Base-by-base conservation (phyloP, 331 rosid genomes). In the Pyracantha coccinea region DNA sequence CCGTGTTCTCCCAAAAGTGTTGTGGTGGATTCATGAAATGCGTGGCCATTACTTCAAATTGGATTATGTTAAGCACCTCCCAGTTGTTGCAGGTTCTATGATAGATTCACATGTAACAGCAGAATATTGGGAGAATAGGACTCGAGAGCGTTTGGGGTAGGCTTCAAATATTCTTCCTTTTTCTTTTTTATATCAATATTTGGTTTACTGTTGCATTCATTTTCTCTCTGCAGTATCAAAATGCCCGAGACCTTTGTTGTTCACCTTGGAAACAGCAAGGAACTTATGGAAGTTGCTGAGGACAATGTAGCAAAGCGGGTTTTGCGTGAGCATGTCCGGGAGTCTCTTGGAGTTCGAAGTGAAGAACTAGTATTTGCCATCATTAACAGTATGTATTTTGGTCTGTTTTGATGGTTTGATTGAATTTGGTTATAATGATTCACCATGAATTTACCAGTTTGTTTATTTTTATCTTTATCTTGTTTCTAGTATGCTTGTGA, bases 21-120 rank as follows among this genome's bases (percentile, higher is more conserved):
- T 80, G 68, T 80, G 84, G 84, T 80, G 84, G 84, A 80, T 80
- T 57, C 84, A 80, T 75, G 84, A 80, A 55, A 80, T 80, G 84
- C 79, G 84, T 21, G 84, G 84, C 6, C 84, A 80, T 71, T 80
- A 80, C 77, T 80, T 80, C 61, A 80, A 80, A 66, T 31, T 80
- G 73, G 80, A 75, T 58, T 80, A 80, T 65, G 84, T 80, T 55
- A 80, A 64, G 80, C 80, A 75, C 52, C 68, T 80, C 54, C 84
- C 84, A 1, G 60, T 54, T 21, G 84, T 75, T 55, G 76, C 80
- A 21, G 80, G 84, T 68, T 70, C 80, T 38, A 80, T 80, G 84
- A 75, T 80, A 62, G 84, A 80, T 75, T 80, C 84, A 7, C 80
- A 80, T 19, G 84, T 75, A 16, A 80, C 84, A 0, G 84, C 84